Evolutionary conservation across 257 asterid species (phyloP), one percentile per base, ranked within the genome.

Genomic region (Striga asiatica): DNA sequence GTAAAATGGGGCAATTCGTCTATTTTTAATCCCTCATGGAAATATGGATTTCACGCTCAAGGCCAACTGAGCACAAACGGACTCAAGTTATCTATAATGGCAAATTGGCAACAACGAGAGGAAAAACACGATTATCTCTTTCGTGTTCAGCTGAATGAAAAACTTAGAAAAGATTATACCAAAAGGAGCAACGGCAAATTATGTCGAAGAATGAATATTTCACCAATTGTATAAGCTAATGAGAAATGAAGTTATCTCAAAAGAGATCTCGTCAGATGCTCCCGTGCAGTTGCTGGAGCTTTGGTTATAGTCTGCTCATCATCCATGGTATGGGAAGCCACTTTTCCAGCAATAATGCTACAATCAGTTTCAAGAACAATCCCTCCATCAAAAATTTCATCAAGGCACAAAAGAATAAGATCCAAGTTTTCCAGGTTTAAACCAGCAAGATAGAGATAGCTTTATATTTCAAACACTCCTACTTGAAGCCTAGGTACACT

Each of bases 351-450:
- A 68, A 79, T 82, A 13, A 65, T 21, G 57, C 62, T 79, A 42
- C 93, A 93, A 72, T 85, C 93, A 13, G 95, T 82, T 73, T 85
- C 95, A 27, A 85, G 93, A 54, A 85, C 63, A 60, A 84, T 77
- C 75, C 92, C 77, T 69, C 62, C 42, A 69, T 83, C 95, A 58
- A 83, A 79, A 64, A 83, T 83, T 72, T 83, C 95, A 3, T 86
- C 95, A 59, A 86, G 85, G 80, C 92, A 86, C 51, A 83, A 59
- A 58, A 83, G 82, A 68, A 83, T 75, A 62, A 85, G 74, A 75
- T 85, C 95, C 72, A 83, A 71, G 67, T 80, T 83, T 65, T 85
- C 95, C 39, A 85, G 94, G n/a, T n/a, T n/a, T n/a, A n/a, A n/a
- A n/a, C n/a, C n/a, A n/a, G n/a, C n/a, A n/a, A n/a, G n/a, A n/a